Evolutionary conservation across 2,329 filamentous ascomycete species (phyloP).

Genomic region (Diaporthe destruens): DNA sequence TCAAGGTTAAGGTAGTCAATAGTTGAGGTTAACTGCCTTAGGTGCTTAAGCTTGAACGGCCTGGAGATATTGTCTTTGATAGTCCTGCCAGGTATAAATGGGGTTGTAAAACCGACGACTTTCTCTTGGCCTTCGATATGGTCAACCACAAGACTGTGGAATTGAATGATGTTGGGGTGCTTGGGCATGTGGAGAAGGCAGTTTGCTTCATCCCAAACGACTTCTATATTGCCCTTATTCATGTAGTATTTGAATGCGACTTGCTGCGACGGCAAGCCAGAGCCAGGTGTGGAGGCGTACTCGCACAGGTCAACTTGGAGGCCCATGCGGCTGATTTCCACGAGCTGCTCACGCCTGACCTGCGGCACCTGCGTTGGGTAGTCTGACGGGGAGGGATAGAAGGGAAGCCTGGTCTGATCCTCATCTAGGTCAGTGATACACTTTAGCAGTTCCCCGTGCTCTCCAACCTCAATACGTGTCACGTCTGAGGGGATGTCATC

Average conservation of each 20-base stretch:
- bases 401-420: not conserved
- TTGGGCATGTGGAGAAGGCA: constrained; percentile 50
- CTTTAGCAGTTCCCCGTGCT: not conserved
- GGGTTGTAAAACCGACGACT: constrained; percentile 45
- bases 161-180: constrained; percentile 47
- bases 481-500: not conserved
- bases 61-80: constrained; percentile 48
- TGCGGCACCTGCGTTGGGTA: not conserved
- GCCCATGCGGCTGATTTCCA: not conserved
- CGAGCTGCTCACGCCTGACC: not conserved
- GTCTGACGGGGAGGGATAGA: not conserved
- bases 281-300: not conserved
- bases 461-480: not conserved
- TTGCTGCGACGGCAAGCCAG: not conserved
- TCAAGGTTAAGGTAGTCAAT: constrained; percentile 54
- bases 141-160: constrained; percentile 47
- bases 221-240: not conserved
- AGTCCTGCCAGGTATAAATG: constrained; percentile 52
- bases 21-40: constrained; percentile 52
- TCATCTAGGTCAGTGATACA: not conserved
- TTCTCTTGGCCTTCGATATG: constrained; percentile 33
- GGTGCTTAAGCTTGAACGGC: constrained; percentile 52
- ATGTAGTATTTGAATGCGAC: constrained; percentile 1
- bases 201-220: constrained; percentile 51
- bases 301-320: not conserved